A percentile compares a stretch with the other conserved stretches of the same genome.
Conservation (phyloP, 73 alveolate species). For the Symbiodinium pilosum region DNA sequence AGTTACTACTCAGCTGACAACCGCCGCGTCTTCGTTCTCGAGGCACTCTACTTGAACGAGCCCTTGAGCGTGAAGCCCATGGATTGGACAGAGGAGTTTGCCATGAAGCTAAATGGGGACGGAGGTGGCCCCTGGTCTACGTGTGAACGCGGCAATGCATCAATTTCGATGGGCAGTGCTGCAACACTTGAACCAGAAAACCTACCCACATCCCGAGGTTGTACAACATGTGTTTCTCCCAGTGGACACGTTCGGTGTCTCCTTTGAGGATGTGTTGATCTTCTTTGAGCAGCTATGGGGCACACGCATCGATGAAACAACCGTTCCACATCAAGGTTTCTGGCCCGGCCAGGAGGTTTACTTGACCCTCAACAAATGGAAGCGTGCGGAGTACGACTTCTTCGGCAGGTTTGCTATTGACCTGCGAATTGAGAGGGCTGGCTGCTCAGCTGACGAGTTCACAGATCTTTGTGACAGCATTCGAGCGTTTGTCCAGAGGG, state of each 20-base stretch:
- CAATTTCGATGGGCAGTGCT: background rate
- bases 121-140: constrained; percentile 20
- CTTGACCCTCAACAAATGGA: background rate
- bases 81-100: constrained; percentile 2
- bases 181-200: background rate
- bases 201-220: background rate
- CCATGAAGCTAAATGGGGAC: background rate
- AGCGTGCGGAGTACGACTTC: background rate
- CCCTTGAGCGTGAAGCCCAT: background rate
- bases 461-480: background rate
- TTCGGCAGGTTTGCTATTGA: background rate
- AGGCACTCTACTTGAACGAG: background rate
- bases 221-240: constrained; percentile 5
- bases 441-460: background rate
- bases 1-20: background rate
- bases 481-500: background rate
- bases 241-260: background rate
- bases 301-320: background rate
- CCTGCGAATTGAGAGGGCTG: background rate
- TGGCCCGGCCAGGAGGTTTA: background rate
- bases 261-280: background rate
- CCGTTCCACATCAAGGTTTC: background rate
- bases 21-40: background rate
- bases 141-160: background rate
- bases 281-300: background rate